phyloP scores from a whole-genome alignment of 305 asterid genomes.

The Nicotiana rustica region DNA sequence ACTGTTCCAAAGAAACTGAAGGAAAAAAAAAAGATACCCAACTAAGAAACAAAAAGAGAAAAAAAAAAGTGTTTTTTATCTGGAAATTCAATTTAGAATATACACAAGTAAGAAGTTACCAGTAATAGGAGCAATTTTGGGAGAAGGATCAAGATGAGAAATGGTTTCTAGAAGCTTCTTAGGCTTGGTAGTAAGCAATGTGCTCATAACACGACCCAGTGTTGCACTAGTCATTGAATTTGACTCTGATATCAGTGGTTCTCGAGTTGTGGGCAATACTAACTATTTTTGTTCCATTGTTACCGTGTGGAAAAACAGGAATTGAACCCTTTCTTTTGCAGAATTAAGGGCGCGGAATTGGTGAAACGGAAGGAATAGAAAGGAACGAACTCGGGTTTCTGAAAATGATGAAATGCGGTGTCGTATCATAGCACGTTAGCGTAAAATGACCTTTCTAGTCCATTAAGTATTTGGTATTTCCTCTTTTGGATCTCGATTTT shows the following conservation, averaged over 20 bases:
- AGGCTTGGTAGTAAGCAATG: conserved; percentile 70
- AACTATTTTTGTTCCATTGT: conserved; percentile 46
- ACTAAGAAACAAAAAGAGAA: too few relatives aligned
- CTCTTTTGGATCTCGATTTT: too few relatives aligned
- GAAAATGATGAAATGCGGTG: too few relatives aligned
- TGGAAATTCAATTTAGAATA: not conserved
- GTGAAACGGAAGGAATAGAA: too few relatives aligned
- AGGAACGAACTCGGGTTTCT: too few relatives aligned
- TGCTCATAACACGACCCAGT: conserved; percentile 72
- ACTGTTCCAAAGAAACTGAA: conserved; percentile 78
- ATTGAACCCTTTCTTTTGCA: too few relatives aligned
- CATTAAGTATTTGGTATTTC: too few relatives aligned
- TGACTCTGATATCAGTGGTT: conserved; percentile 29
- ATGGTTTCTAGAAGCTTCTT: conserved; percentile 75
- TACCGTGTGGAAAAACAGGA: conserved; percentile 23
- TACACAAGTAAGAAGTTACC: conserved; percentile 44
- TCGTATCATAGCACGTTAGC: too few relatives aligned
- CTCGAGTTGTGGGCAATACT: not conserved
- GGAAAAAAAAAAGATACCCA: not conserved
- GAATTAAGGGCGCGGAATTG: too few relatives aligned
- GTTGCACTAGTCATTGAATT: conserved; percentile 60
- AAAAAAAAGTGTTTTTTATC: not conserved
- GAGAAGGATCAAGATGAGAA: conserved; percentile 64
- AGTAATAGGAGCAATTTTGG: conserved; percentile 54
- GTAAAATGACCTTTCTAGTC: too few relatives aligned